Conservation (phyloP, 345 rosid genomes). For the Salix arbutifolia region DNA sequence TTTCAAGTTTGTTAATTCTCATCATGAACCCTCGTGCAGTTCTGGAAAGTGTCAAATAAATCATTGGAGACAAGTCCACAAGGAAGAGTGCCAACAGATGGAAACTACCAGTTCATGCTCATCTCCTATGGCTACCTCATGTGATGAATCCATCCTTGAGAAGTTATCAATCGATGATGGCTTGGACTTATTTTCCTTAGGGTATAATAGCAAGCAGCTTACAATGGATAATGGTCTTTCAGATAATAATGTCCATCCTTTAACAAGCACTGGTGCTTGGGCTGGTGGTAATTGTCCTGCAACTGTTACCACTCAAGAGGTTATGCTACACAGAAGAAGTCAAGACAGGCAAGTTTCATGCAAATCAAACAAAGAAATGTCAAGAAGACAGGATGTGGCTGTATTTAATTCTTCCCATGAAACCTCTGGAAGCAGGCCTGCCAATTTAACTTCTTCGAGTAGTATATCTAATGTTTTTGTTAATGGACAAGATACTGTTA, state of each 20-base stretch:
- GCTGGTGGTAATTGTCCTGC: conserved; percentile 29
- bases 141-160: conserved; percentile 32
- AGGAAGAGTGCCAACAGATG: conserved; percentile 56
- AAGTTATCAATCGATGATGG: conserved; percentile 19
- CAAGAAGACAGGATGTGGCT: conserved; percentile 35
- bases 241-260: conserved; percentile 23
- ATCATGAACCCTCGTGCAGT: conserved; percentile 37
- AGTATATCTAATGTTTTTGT: conserved; percentile 22
- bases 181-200: conserved; percentile 32
- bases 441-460: conserved; percentile 12
- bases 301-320: conserved; percentile 37
- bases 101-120: conserved; percentile 36
- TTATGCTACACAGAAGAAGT: conserved; percentile 41
- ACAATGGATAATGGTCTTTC: conserved; percentile 26
- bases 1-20: conserved; percentile 2
- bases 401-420: conserved; percentile 33
- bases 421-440: conserved; percentile 23
- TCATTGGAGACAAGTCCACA: conserved; percentile 88
- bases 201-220: conserved; percentile 30
- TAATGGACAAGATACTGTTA: conserved; percentile 29
- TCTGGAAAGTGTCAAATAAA: conserved; percentile 91
- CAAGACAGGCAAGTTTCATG: conserved; percentile 34
- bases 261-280: conserved; percentile 21
- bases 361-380: conserved; percentile 41
- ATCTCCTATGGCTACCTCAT: conserved; percentile 36